These are phyloP conservation scores for Schizophyllum amplum DNA, from an alignment of 1,284 basidiomycete genomes.

Conservation along the genomic window DNA sequence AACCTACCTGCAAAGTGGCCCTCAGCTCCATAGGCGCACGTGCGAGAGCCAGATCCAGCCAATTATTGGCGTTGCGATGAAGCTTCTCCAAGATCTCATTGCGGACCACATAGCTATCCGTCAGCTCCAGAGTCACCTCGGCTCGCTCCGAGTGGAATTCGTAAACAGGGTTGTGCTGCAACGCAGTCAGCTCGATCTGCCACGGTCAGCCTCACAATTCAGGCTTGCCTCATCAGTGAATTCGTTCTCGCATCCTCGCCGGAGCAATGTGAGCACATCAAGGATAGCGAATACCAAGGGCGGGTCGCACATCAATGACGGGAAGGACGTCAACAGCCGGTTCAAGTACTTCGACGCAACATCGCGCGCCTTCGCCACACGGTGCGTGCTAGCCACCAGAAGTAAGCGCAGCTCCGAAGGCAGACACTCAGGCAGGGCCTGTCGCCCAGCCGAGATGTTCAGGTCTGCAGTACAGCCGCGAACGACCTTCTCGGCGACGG, in stretches of 20 bases:
- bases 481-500: conserved; percentile 82
- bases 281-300: conserved; percentile 84
- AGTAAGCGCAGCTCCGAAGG: conserved; percentile 72
- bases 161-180: conserved; percentile 82
- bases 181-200: conserved; percentile 5
- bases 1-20: conserved; percentile 76
- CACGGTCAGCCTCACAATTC: not conserved
- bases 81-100: conserved; percentile 79
- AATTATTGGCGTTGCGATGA: conserved; percentile 66
- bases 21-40: conserved; percentile 91
- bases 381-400: conserved; percentile 78
- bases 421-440: conserved; percentile 69
- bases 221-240: conserved; percentile 78
- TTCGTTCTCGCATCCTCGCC: conserved; percentile 87
- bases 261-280: conserved; percentile 86
- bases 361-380: conserved; percentile 74
- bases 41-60: conserved; percentile 81
- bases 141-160: conserved; percentile 76
- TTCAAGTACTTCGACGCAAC: conserved; percentile 81
- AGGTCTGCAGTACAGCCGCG: conserved; percentile 65
- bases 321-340: conserved; percentile 86
- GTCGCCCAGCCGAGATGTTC: conserved; percentile 68
- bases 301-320: conserved; percentile 89
- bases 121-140: conserved; percentile 71
- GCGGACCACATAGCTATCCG: conserved; percentile 82